Evolutionary conservation across 2,329 filamentous ascomycete species (phyloP).

Genomic region (Nemania bipapillata): DNA sequence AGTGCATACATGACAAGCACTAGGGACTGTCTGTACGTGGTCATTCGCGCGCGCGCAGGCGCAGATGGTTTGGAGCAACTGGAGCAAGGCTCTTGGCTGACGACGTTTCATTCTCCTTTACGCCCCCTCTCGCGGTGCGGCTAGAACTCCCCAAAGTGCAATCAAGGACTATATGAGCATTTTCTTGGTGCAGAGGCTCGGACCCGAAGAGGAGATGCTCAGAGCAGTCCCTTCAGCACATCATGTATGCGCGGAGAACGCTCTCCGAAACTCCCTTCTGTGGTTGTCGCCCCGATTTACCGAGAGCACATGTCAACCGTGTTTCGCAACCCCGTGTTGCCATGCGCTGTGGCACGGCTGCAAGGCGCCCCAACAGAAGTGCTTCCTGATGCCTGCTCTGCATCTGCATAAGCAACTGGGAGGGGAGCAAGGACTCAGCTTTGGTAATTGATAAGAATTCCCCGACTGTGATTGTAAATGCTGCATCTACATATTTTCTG

Average conservation of each 20-base stretch:
- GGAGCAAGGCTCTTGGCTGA: slow-evolving; percentile 18
- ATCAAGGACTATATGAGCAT: not conserved
- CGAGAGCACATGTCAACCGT: slow-evolving; percentile 11
- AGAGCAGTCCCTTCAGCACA: not conserved
- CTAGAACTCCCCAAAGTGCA: not conserved
- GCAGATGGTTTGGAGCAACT: not conserved
- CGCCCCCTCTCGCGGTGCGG: not conserved
- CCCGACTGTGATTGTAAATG: not conserved
- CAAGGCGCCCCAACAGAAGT: slow-evolving; percentile 27
- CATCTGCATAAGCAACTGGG: slow-evolving; percentile 28
- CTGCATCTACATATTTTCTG: not conserved
- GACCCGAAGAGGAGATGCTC: slow-evolving; percentile 8
- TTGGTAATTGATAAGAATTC: slow-evolving; percentile 2
- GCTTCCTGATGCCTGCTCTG: slow-evolving; percentile 10
- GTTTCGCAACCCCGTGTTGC: slow-evolving; percentile 14
- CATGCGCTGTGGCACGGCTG: slow-evolving; percentile 28
- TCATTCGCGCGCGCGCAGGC: not conserved
- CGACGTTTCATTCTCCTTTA: slow-evolving; percentile 6
- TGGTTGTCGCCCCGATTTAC: slow-evolving; percentile 28
- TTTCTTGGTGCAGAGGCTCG: slow-evolving; percentile 9
- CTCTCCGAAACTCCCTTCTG: slow-evolving; percentile 19
- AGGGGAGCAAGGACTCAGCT: not conserved
- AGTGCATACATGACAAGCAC: slow-evolving; percentile 17
- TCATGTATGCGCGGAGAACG: slow-evolving; percentile 2
- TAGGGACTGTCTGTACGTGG: slow-evolving; percentile 3